phyloP scores from a whole-genome alignment of 2,329 filamentous ascomycete genomes.

The Venturia asperata region DNA sequence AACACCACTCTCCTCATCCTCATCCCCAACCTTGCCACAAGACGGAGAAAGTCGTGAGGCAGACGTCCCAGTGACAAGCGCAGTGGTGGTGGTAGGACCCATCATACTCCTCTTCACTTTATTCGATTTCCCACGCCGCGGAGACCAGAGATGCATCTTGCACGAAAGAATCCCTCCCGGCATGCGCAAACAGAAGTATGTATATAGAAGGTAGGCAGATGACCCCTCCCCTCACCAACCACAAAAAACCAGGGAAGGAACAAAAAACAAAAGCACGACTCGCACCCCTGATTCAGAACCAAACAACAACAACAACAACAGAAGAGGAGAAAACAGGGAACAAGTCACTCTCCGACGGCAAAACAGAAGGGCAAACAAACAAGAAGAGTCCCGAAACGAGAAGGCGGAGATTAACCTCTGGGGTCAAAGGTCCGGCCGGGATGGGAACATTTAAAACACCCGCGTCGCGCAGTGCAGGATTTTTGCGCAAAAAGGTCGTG shows the following conservation, averaged over 20 bases:
- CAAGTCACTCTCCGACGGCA: too few species aligned
- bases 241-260: background rate
- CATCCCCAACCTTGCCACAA: too few species aligned
- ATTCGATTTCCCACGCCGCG: background rate
- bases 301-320: too few species aligned
- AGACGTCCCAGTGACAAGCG: background rate
- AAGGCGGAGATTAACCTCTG: background rate
- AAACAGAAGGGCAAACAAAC: too few species aligned
- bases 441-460: too few species aligned
- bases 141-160: conserved; percentile 14
- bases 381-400: too few species aligned
- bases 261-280: background rate
- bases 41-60: background rate
- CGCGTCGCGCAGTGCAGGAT: background rate
- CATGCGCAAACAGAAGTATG: too few species aligned
- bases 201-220: too few species aligned
- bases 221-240: too few species aligned
- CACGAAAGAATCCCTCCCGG: background rate
- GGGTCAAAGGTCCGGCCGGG: too few species aligned
- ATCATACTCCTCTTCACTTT: conserved; percentile 9
- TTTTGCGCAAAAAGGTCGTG: background rate
- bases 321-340: background rate
- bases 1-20: too few species aligned
- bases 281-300: background rate
- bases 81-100: conserved; percentile 7